Conservation (phyloP, 768 basidiomycete species). For the Leccinellum rugosiceps region DNA sequence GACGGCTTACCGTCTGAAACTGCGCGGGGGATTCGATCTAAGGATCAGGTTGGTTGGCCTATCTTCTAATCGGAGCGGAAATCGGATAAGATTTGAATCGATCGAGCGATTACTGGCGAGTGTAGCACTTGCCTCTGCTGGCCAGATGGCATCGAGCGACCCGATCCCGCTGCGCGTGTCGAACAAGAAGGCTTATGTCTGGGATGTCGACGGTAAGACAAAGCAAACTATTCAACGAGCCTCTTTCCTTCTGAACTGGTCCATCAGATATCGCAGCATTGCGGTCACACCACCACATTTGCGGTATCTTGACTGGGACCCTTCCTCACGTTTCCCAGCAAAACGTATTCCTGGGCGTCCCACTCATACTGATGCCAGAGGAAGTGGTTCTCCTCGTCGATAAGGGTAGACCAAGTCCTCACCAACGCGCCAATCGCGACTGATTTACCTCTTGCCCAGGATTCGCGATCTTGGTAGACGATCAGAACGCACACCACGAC, state of each 20-base stretch:
- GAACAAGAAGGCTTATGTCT: constrained; percentile 81
- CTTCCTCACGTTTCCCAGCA: constrained; percentile 94
- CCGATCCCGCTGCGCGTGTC: constrained; percentile 66
- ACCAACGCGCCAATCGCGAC: background rate
- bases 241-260: background rate
- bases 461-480: constrained; percentile 74
- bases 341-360: constrained; percentile 94
- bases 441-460: constrained; percentile 41
- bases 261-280: constrained; percentile 72
- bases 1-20: too few species aligned
- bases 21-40: too few species aligned
- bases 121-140: background rate
- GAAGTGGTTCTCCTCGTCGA: constrained; percentile 87
- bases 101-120: background rate
- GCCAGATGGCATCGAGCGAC: constrained; percentile 9
- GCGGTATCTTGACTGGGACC: constrained; percentile 85
- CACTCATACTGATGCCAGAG: constrained; percentile 84
- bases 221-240: background rate
- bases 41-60: too few species aligned
- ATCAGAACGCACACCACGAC: constrained; percentile 52
- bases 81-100: constrained; percentile 5
- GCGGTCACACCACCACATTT: constrained; percentile 77
- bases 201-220: constrained; percentile 75
- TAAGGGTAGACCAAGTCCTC: constrained; percentile 49
- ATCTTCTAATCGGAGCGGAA: constrained; percentile 15